phyloP scores from a whole-genome alignment of 202 grass and related monocot species.

The Cymbopogon flexuosus region DNA sequence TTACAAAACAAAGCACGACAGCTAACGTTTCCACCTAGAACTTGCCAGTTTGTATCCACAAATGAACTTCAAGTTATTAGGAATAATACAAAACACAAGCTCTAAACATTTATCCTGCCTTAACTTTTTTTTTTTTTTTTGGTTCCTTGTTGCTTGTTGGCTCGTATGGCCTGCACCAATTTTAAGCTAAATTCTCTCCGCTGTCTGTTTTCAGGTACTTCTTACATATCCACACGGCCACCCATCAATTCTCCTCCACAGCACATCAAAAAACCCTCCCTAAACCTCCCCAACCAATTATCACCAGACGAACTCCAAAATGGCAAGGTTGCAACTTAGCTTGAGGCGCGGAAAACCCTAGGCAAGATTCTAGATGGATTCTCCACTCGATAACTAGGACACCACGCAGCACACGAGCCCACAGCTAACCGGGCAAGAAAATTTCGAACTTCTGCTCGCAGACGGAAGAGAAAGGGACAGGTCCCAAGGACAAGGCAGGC shows the following conservation, averaged over 20 bases:
- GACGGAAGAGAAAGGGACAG: neutral
- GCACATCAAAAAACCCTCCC: neutral
- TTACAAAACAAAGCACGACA: neutral
- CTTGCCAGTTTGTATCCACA: neutral
- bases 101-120: neutral
- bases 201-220: neutral
- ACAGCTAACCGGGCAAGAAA: neutral
- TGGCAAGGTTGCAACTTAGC: neutral
- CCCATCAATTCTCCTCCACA: neutral
- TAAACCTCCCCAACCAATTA: neutral
- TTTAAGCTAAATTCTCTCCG: neutral
- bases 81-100: neutral
- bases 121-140: neutral
- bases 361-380: neutral
- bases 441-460: neutral
- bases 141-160: neutral
- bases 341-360: neutral
- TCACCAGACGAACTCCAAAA: neutral
- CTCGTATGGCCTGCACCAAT: neutral
- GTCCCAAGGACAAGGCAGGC: neutral
- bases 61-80: neutral
- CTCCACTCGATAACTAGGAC: neutral
- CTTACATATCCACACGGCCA: neutral
- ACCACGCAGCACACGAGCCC: neutral
- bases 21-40: neutral